Conservation (phyloP, 768 basidiomycete species). For the Psilocybe cyanescens region DNA sequence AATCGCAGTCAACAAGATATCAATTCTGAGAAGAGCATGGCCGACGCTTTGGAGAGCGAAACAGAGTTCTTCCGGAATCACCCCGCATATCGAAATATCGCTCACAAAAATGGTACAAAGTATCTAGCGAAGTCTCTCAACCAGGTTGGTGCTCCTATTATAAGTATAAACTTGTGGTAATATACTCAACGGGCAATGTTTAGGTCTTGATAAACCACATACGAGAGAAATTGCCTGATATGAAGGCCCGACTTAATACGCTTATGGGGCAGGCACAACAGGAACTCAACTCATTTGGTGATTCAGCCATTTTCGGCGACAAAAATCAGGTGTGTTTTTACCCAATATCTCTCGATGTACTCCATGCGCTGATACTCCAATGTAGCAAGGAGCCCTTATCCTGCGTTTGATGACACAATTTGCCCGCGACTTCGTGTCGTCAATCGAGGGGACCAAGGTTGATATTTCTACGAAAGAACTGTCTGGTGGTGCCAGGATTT, state of each 20-base stretch:
- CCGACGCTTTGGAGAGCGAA: constrained; percentile 84
- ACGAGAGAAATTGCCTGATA: constrained; percentile 97
- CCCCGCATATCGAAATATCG: constrained; percentile 91
- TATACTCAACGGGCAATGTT: not conserved
- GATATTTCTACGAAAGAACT: constrained; percentile 98
- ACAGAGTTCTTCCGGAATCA: constrained; percentile 91
- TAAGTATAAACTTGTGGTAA: not conserved
- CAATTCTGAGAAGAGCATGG: constrained; percentile 82
- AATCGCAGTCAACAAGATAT: constrained; percentile 99
- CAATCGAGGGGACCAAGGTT: constrained; percentile 95
- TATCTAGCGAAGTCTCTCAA: constrained; percentile 93
- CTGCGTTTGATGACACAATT: constrained; percentile 99
- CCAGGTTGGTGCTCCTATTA: constrained; percentile 56
- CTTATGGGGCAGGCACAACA: constrained; percentile 99
- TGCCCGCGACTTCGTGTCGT: constrained; percentile 94
- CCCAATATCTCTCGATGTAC: not conserved
- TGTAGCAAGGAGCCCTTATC: constrained; percentile 83
- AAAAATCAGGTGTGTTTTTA: constrained; percentile 66
- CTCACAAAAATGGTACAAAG: constrained; percentile 97
- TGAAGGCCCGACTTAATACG: constrained; percentile 98
- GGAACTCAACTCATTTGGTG: constrained; percentile 96
- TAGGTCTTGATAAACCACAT: constrained; percentile 97
- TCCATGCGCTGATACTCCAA: constrained; percentile 8
- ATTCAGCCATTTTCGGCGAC: constrained; percentile 89
- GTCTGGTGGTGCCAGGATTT: constrained; percentile 96